Evolutionary conservation across 768 basidiomycete species (phyloP).

Genomic region (Hericium alpestre): DNA sequence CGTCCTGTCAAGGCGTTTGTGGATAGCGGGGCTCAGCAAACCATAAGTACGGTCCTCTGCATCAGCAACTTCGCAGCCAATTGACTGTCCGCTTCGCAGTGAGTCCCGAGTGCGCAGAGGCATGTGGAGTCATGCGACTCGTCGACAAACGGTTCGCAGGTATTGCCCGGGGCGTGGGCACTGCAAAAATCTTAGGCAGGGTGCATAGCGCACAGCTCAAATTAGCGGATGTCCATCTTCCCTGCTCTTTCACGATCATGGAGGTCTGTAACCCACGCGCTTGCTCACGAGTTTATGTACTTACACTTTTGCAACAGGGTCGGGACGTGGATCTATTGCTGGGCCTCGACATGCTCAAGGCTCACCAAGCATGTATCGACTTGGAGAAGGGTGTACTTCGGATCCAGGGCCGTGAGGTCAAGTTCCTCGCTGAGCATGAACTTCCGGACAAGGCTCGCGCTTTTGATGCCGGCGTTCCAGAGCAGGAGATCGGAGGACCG

Average conservation of each 20-base stretch:
- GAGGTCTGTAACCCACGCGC: conserved; percentile 46
- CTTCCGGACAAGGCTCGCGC: conserved; percentile 71
- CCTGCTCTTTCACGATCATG: conserved; percentile 91
- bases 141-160: conserved; percentile 81
- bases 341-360: conserved; percentile 98
- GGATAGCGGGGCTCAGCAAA: conserved; percentile 94
- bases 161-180: conserved; percentile 89
- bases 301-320: conserved; percentile 37
- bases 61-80: not conserved
- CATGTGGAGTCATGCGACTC: conserved; percentile 93
- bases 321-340: conserved; percentile 90
- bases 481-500: conserved; percentile 21
- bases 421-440: conserved; percentile 89
- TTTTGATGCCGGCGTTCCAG: conserved; percentile 19
- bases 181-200: conserved; percentile 85
- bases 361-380: conserved; percentile 94
- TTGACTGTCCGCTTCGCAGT: conserved; percentile 33
- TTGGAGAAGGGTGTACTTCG: conserved; percentile 79
- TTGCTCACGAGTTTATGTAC: not conserved
- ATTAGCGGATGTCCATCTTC: conserved; percentile 69
- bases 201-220: conserved; percentile 92
- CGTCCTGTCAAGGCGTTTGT: conserved; percentile 91
- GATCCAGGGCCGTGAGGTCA: conserved; percentile 85
- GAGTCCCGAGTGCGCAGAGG: conserved; percentile 86
- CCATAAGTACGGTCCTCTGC: conserved; percentile 63